phyloP scores from a whole-genome alignment of 192 early-diverging fungal species.

The Pecoramyces ruminantium region DNA sequence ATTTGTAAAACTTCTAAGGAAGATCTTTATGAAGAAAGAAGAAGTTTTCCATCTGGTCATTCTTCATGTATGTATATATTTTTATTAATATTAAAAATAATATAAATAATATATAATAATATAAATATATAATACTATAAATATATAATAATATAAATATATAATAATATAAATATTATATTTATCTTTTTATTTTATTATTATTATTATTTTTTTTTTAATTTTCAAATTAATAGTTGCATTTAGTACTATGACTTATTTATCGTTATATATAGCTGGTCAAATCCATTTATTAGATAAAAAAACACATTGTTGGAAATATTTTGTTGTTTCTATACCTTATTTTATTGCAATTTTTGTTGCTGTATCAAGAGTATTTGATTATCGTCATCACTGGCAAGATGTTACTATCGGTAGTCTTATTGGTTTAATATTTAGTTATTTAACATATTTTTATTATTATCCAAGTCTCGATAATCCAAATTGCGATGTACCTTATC shows the following conservation, averaged over 20 bases:
- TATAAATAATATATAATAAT: constrained; percentile 2
- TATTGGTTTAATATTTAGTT: background rate
- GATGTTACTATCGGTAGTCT: constrained; percentile 44
- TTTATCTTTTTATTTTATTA: too few relatives aligned
- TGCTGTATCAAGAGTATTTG: constrained; percentile 42
- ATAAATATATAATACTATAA: too few relatives aligned
- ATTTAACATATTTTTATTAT: background rate
- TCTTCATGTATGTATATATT: constrained; percentile 33
- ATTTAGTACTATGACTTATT: background rate
- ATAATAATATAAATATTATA: too few relatives aligned
- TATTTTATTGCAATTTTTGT: constrained; percentile 35
- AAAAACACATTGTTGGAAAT: constrained; percentile 49
- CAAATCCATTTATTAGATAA: constrained; percentile 22
- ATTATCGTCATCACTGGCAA: constrained; percentile 69
- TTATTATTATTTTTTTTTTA: background rate
- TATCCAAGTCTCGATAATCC: background rate
- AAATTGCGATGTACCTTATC: background rate
- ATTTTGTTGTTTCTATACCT: constrained; percentile 40
- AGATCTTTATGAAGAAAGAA: constrained; percentile 57
- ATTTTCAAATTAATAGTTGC: background rate
- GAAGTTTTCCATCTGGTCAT: constrained; percentile 80
- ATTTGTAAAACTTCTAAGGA: background rate
- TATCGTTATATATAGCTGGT: background rate
- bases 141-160: too few relatives aligned
- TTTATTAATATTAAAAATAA: too few relatives aligned